phyloP scores from a whole-genome alignment of 1,284 basidiomycete species.

The Trametes polyzona region DNA sequence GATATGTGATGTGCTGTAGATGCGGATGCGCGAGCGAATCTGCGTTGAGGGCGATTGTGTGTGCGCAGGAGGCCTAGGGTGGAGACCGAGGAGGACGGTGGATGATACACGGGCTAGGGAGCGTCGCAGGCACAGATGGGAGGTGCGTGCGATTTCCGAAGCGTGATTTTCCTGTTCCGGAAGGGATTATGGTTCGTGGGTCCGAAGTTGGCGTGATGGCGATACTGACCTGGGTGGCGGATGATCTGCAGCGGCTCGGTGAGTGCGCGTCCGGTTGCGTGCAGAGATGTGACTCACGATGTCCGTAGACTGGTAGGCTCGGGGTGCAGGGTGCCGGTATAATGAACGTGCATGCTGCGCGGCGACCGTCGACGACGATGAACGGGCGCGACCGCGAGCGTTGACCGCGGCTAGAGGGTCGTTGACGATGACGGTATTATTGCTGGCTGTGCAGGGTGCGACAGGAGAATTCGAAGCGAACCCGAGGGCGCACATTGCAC shows the following conservation, averaged over 20 bases:
- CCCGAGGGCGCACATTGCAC: too few species aligned
- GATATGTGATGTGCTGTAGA: too few species aligned
- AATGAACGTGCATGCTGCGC: background rate
- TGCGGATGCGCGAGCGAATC: background rate
- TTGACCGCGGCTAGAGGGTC: background rate
- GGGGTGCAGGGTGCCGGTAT: background rate
- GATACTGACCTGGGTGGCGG: background rate
- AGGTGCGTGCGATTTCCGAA: background rate
- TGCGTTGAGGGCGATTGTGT: background rate
- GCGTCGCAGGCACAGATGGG: constrained; percentile 6
- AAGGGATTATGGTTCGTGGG: background rate
- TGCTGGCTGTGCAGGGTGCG: background rate
- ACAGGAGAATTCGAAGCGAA: background rate
- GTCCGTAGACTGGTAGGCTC: too few species aligned
- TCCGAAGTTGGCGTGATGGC: background rate
- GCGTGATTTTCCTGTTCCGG: constrained; percentile 1
- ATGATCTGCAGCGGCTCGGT: background rate
- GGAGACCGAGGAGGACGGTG: constrained; percentile 1
- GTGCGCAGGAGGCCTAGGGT: background rate
- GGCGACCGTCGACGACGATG: background rate
- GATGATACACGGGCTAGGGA: background rate
- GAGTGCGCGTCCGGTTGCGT: background rate
- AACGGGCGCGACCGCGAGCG: background rate
- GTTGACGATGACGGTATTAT: background rate
- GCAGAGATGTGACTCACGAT: background rate